Conservation (phyloP, 345 rosid genomes). For the Gossypium rotundifolium region DNA sequence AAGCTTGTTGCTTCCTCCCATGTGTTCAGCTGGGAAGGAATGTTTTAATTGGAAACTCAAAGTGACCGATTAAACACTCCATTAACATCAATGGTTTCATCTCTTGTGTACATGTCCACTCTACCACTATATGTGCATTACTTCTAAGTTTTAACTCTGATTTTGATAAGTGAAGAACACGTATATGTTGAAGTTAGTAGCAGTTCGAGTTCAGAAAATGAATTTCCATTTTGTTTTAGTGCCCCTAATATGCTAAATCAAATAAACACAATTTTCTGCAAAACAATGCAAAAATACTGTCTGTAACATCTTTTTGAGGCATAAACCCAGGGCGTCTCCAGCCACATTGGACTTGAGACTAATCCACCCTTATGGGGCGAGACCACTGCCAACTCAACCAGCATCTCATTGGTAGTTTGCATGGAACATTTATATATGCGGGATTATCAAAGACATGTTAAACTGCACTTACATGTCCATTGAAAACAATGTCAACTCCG, state of each 20-base stretch:
- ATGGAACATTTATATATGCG: not conserved
- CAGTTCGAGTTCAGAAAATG: too few species aligned
- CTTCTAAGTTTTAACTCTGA: too few species aligned
- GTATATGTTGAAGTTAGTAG: too few species aligned
- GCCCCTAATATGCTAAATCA: not conserved
- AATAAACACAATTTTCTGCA: not conserved
- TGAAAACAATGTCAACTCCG: slow-evolving; percentile 72
- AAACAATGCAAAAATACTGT: not conserved
- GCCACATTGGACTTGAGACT: too few species aligned
- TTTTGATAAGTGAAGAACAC: too few species aligned
- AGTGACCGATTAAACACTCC: not conserved
- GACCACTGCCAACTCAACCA: too few species aligned
- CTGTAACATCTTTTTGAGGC: not conserved
- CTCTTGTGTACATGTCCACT: not conserved
- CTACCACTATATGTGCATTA: not conserved
- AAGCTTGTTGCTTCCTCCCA: not conserved
- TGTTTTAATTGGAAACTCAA: not conserved
- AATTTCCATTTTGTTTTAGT: too few species aligned
- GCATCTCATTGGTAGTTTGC: too few species aligned
- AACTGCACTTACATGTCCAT: slow-evolving; percentile 53
- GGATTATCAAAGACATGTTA: not conserved
- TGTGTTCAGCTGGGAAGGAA: slow-evolving; percentile 2
- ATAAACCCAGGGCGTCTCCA: too few species aligned
- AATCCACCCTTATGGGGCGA: too few species aligned
- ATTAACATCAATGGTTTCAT: not conserved